phyloP scores from a whole-genome alignment of 2,329 filamentous ascomycete species.

The Bimuria novae-zelandiae region DNA sequence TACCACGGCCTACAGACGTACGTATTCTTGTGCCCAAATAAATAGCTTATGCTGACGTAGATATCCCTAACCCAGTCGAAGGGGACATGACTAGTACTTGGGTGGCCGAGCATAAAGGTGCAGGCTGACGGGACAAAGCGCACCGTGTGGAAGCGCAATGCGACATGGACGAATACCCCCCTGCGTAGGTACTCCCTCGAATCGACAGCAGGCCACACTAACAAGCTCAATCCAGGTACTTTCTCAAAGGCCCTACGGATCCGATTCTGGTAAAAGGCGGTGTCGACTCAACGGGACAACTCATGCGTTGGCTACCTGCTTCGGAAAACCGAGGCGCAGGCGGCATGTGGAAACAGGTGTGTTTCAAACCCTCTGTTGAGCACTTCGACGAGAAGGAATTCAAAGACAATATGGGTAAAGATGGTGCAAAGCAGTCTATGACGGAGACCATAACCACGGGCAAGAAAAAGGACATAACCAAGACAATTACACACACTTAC shows the following conservation, averaged over 20 bases:
- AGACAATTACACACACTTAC: neutral
- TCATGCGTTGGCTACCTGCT: neutral
- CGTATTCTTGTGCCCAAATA: too few species aligned
- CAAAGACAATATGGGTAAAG: neutral
- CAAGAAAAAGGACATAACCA: neutral
- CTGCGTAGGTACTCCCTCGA: neutral
- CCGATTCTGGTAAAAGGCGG: neutral
- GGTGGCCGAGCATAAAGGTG: neutral
- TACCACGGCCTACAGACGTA: neutral
- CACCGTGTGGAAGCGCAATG: neutral
- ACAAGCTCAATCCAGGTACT: neutral
- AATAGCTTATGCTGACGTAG: too few species aligned
- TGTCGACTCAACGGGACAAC: neutral
- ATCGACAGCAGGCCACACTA: neutral
- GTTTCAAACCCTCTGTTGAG: neutral
- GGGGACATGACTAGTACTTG: neutral
- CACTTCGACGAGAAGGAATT: neutral
- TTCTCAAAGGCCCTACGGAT: neutral
- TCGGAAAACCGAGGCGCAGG: neutral
- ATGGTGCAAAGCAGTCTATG: neutral
- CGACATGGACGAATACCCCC: neutral
- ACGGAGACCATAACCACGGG: neutral
- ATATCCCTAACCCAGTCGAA: too few species aligned
- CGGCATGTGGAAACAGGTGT: neutral
- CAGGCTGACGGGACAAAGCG: neutral